phyloP scores from a whole-genome alignment of 2,329 filamentous ascomycete genomes.

The Arthrobotrys pseudoclavata region DNA sequence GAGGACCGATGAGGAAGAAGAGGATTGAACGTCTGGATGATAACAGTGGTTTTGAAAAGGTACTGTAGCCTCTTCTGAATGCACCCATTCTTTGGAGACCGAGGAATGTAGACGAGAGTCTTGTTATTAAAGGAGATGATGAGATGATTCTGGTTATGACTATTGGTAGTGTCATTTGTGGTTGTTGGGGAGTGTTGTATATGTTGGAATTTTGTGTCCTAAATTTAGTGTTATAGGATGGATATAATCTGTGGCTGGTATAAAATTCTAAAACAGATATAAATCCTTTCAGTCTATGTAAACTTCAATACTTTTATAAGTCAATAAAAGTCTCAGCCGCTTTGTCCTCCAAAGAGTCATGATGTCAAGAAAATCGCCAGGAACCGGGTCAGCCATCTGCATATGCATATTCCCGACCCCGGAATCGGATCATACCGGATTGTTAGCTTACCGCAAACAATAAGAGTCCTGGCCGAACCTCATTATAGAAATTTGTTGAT shows the following conservation, averaged over 20 bases:
- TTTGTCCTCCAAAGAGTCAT: conserved; percentile 4
- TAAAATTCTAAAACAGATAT: not conserved
- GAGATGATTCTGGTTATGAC: not conserved
- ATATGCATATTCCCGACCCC: conserved; percentile 14
- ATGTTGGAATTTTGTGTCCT: conserved; percentile 18
- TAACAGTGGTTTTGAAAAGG: conserved; percentile 14
- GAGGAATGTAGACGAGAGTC: not conserved
- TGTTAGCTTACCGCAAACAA: not conserved
- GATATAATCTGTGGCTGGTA: not conserved
- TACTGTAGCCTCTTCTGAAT: conserved; percentile 3
- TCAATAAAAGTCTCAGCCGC: not conserved
- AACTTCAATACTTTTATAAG: not conserved
- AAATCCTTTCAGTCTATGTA: not conserved
- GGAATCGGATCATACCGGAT: conserved; percentile 20
- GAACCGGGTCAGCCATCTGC: conserved; percentile 31
- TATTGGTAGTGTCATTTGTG: not conserved
- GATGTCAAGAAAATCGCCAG: conserved; percentile 11
- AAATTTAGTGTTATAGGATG: not conserved
- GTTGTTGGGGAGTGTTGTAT: conserved; percentile 23
- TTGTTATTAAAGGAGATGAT: conserved; percentile 4
- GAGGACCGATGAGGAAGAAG: conserved; percentile 30
- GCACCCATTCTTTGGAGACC: not conserved
- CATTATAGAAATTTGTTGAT: conserved; percentile 20
- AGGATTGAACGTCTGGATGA: conserved; percentile 26
- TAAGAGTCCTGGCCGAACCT: not conserved